These are phyloP conservation scores for Gillenia trifoliata DNA, from an alignment of 306 rosid species.

Conservation along the genomic window DNA sequence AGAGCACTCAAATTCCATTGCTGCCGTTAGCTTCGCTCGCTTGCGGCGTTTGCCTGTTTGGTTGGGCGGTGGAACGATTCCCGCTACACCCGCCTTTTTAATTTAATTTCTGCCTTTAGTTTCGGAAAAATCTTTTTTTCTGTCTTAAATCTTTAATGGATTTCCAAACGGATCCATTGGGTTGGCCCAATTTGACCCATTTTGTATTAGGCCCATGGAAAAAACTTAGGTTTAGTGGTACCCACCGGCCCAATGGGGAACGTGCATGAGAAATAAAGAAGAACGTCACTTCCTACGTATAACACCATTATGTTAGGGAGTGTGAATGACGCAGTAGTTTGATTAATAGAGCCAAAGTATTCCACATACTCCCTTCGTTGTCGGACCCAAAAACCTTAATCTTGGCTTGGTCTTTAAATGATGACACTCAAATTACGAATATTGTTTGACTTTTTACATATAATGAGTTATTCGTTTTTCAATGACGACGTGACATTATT, in stretches of 20 bases:
- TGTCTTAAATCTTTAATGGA: not conserved
- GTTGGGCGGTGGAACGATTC: not conserved
- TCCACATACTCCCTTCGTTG: not conserved
- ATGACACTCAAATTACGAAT: not conserved
- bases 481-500: no score
- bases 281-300: no score
- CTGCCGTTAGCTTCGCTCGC: not conserved
- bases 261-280: no score
- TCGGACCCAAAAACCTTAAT: not conserved
- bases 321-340: no score
- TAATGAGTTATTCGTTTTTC: no score
- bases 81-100: not conserved
- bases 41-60: not conserved
- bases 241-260: no score
- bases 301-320: accelerated
- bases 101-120: no score
- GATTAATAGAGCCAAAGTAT: not conserved
- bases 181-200: not conserved
- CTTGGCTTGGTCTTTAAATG: not conserved
- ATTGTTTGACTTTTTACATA: not conserved
- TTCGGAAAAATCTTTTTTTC: no score
- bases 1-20: conserved; percentile 55
- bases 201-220: not conserved
- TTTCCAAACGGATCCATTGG: not conserved
- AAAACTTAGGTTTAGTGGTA: not conserved